phyloP scores from a whole-genome alignment of 2,329 filamentous ascomycete species.

The Trichoderma sp. region DNA sequence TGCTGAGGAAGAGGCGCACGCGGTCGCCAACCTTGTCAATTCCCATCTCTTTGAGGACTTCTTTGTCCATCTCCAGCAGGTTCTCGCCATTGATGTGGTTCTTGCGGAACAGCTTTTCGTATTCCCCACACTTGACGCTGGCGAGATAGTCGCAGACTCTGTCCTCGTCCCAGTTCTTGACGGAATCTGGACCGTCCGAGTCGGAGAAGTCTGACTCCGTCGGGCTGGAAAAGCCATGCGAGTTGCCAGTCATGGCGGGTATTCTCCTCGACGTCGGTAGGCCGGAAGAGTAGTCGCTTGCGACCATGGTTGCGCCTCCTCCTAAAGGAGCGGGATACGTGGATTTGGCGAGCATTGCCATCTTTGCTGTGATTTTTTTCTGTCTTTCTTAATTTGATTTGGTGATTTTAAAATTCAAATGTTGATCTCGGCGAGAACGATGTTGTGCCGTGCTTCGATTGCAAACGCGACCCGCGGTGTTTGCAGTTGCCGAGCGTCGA shows the following conservation, averaged over 20 bases:
- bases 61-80: slow-evolving; percentile 94
- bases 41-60: slow-evolving; percentile 94
- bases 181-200: slow-evolving; percentile 70
- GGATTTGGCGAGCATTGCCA: slow-evolving; percentile 80
- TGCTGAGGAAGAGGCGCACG: slow-evolving; percentile 83
- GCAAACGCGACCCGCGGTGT: slow-evolving; percentile 11
- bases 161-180: slow-evolving; percentile 88
- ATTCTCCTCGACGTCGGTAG: slow-evolving; percentile 55
- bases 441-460: background rate
- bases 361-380: background rate
- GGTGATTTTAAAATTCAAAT: background rate
- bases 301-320: slow-evolving; percentile 49
- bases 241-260: slow-evolving; percentile 49
- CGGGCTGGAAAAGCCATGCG: slow-evolving; percentile 71
- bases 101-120: slow-evolving; percentile 83
- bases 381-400: background rate
- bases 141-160: slow-evolving; percentile 88
- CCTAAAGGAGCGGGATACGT: slow-evolving; percentile 61
- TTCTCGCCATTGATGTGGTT: slow-evolving; percentile 99
- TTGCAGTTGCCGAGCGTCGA: background rate
- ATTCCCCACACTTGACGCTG: slow-evolving; percentile 90
- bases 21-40: slow-evolving; percentile 97
- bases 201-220: slow-evolving; percentile 94
- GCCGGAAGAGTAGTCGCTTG: slow-evolving; percentile 47
- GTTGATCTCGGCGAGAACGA: background rate